A percentile compares a stretch with the other conserved stretches of the same genome.
Evolutionary conservation across 345 rosid genomes (phyloP).

Genomic region (Lepidium africanum): DNA sequence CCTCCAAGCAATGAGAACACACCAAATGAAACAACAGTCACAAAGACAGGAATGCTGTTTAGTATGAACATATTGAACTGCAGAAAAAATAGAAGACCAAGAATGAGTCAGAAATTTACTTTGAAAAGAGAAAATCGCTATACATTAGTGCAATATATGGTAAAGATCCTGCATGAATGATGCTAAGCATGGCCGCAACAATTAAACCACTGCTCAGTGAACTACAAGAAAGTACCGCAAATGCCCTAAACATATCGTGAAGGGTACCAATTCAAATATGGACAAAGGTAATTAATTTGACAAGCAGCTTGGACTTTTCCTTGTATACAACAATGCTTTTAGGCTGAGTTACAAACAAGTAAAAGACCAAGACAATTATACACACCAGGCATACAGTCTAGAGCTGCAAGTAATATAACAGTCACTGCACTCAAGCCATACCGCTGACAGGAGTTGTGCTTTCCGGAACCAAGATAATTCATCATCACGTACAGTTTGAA

Average conservation of each 20-base stretch:
- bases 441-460: slow-evolving; percentile 89
- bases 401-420: slow-evolving; percentile 10
- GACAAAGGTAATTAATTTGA: neutral
- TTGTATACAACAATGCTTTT: neutral
- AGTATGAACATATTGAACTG: slow-evolving; percentile 80
- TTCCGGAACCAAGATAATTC: slow-evolving; percentile 96
- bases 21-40: slow-evolving; percentile 89
- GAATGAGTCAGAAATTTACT: slow-evolving; percentile 26
- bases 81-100: slow-evolving; percentile 30
- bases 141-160: slow-evolving; percentile 4
- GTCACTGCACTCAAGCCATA: slow-evolving; percentile 27
- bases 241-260: neutral
- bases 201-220: neutral
- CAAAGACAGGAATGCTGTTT: slow-evolving; percentile 87
- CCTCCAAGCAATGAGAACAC: slow-evolving; percentile 96
- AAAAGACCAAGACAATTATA: neutral
- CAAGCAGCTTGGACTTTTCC: neutral
- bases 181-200: neutral
- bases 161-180: neutral
- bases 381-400: neutral
- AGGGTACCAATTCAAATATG: neutral
- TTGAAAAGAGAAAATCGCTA: neutral
- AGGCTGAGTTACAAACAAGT: neutral
- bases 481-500: slow-evolving; percentile 69
- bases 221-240: slow-evolving; percentile 2